Conservation (phyloP, 2,329 filamentous ascomycete species). For the Venturia effusa region DNA sequence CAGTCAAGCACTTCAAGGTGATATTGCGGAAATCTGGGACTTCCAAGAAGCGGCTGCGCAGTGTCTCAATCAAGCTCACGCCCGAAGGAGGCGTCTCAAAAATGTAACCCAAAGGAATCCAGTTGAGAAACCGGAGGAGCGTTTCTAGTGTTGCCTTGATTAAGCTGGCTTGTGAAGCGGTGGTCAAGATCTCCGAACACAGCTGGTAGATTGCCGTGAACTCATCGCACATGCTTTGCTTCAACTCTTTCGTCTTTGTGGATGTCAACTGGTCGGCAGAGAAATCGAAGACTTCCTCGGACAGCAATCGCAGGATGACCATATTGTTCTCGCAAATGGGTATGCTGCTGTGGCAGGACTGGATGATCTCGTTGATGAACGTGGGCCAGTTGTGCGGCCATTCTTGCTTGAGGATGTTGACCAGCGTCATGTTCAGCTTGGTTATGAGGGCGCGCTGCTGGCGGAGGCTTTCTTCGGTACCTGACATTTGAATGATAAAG, state of each 20-base stretch:
- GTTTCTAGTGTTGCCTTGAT: conserved; percentile 97
- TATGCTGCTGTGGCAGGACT: conserved; percentile 86
- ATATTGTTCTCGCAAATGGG: conserved; percentile 99
- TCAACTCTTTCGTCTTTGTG: conserved; percentile 87
- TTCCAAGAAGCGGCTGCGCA: conserved; percentile 85
- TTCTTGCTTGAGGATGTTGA: conserved; percentile 97
- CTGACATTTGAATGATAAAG: conserved; percentile 92
- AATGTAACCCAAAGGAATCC: conserved; percentile 97
- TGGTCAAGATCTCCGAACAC: conserved; percentile 88
- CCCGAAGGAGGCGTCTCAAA: conserved; percentile 71
- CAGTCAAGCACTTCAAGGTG: conserved; percentile 90
- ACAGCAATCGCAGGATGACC: conserved; percentile 89
- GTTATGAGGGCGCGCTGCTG: conserved; percentile 83
- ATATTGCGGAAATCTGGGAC: conserved; percentile 93
- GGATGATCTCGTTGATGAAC: conserved; percentile 99
- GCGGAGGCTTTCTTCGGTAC: conserved; percentile 77
- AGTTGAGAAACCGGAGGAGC: conserved; percentile 91
- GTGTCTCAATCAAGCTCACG: conserved; percentile 70
- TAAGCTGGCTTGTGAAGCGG: conserved; percentile 75
- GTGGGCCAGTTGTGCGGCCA: conserved; percentile 99
- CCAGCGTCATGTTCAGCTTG: conserved; percentile 95
- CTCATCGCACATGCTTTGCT: conserved; percentile 97
- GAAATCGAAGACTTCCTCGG: conserved; percentile 98
- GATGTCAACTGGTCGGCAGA: conserved; percentile 99
- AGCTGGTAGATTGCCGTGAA: conserved; percentile 98